Evolutionary conservation across 148 eudicot genomes (phyloP).

Genomic region (Rheum nobile): DNA sequence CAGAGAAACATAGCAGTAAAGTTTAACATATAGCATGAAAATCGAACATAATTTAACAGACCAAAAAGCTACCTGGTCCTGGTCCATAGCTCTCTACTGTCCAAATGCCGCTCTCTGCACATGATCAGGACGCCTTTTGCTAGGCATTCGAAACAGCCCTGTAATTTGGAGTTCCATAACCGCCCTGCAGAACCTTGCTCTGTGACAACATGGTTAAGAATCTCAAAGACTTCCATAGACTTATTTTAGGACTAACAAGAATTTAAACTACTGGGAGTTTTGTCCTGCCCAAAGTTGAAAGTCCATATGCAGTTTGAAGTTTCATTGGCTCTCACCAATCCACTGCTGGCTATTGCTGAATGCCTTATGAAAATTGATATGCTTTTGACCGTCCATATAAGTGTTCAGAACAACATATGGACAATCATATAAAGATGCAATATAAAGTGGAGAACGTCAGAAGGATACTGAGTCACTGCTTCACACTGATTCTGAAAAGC

Average conservation of each 20-base stretch:
- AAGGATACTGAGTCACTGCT: conserved; percentile 82
- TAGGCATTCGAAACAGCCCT: conserved; percentile 84
- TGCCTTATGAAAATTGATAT: background rate
- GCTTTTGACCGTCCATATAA: background rate
- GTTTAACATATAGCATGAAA: background rate
- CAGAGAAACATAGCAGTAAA: background rate
- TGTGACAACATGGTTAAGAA: conserved; percentile 32
- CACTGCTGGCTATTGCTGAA: background rate
- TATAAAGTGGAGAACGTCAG: background rate
- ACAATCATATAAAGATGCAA: background rate
- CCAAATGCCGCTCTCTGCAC: conserved; percentile 72
- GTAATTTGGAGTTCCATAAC: conserved; percentile 78
- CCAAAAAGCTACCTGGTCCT: background rate
- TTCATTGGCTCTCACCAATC: background rate
- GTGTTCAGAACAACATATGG: background rate
- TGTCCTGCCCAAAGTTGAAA: background rate
- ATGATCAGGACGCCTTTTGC: conserved; percentile 88
- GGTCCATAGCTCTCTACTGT: background rate
- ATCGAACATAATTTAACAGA: background rate
- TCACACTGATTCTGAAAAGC: conserved; percentile 32
- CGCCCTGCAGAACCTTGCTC: conserved; percentile 86
- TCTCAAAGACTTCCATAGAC: background rate
- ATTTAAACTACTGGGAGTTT: too few species aligned
- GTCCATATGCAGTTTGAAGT: background rate
- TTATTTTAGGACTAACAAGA: too few species aligned